phyloP scores from a whole-genome alignment of 805 yeast genomes.

The Wickerhamiella australiensis region DNA sequence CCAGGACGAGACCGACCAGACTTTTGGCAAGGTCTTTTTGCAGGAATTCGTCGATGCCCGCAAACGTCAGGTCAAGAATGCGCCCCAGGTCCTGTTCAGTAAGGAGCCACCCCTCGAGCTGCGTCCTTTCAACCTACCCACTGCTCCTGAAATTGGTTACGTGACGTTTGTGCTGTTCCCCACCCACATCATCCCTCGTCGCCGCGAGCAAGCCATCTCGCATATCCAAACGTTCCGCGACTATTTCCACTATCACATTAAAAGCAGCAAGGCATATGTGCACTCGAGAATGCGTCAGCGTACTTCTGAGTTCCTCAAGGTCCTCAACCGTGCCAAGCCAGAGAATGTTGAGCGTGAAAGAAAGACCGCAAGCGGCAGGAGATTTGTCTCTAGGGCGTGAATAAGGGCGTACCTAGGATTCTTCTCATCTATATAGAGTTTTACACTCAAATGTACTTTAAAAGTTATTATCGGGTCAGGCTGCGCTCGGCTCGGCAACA shows the following conservation, averaged over 20 bases:
- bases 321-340: conserved; percentile 91
- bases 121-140: conserved; percentile 30
- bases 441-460: background rate
- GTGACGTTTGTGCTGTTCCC: conserved; percentile 45
- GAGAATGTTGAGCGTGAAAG: conserved; percentile 73
- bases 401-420: too few relatives aligned
- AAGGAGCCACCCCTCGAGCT: conserved; percentile 89
- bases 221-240: conserved; percentile 89
- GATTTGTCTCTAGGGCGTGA: conserved; percentile 31
- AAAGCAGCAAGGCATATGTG: conserved; percentile 95
- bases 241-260: conserved; percentile 96
- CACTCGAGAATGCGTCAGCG: conserved; percentile 97
- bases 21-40: conserved; percentile 29
- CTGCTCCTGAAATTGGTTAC: conserved; percentile 37
- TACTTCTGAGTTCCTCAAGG: conserved; percentile 86
- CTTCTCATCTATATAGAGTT: background rate
- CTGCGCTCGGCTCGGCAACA: too few relatives aligned
- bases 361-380: conserved; percentile 62
- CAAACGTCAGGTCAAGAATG: conserved; percentile 88
- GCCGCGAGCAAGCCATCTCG: conserved; percentile 75
- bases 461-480: too few relatives aligned
- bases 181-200: conserved; percentile 50
- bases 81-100: conserved; percentile 92
- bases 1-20: conserved; percentile 91
- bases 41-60: conserved; percentile 90